Evolutionary conservation across 75 land plant genomes (phyloP).

Genomic region (Adiantum capillusveneris): DNA sequence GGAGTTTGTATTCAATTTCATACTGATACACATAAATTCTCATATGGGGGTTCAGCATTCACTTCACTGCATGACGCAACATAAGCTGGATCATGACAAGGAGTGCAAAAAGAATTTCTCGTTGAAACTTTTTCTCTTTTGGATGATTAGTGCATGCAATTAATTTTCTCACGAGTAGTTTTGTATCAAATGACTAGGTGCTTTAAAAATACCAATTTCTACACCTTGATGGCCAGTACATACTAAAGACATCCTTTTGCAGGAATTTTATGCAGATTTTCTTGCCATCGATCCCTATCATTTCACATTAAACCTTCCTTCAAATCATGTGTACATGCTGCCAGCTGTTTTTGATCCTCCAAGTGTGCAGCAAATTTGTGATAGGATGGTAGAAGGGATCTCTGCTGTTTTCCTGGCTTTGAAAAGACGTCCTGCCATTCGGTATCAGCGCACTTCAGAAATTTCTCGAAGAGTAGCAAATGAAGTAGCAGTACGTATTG

Average conservation of each 20-base stretch:
- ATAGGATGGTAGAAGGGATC: conserved; percentile 81
- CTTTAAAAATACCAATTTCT: background rate
- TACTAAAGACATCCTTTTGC: conserved; percentile 16
- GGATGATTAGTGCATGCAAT: too few relatives aligned
- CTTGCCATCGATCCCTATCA: conserved; percentile 80
- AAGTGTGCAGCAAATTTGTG: conserved; percentile 67
- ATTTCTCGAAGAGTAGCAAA: conserved; percentile 87
- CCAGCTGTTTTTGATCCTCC: conserved; percentile 75
- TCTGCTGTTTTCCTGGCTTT: conserved; percentile 81
- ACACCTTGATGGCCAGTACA: too few relatives aligned
- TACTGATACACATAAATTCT: too few relatives aligned
- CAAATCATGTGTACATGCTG: conserved; percentile 86
- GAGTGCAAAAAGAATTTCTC: too few relatives aligned
- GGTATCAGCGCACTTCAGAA: conserved; percentile 85
- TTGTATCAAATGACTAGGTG: background rate
- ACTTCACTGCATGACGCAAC: too few relatives aligned
- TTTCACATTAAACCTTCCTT: conserved; percentile 68
- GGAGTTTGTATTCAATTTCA: too few relatives aligned
- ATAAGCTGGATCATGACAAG: too few relatives aligned
- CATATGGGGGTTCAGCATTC: too few relatives aligned
- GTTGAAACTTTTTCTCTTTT: too few relatives aligned
- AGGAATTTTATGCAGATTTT: conserved; percentile 96
- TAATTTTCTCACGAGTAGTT: background rate
- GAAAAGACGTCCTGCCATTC: conserved; percentile 81
- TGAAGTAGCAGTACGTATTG: conserved; percentile 63